Base-by-base conservation (phyloP, 176 grass and related monocot genomes). In the Tillandsia leiboldiana region DNA sequence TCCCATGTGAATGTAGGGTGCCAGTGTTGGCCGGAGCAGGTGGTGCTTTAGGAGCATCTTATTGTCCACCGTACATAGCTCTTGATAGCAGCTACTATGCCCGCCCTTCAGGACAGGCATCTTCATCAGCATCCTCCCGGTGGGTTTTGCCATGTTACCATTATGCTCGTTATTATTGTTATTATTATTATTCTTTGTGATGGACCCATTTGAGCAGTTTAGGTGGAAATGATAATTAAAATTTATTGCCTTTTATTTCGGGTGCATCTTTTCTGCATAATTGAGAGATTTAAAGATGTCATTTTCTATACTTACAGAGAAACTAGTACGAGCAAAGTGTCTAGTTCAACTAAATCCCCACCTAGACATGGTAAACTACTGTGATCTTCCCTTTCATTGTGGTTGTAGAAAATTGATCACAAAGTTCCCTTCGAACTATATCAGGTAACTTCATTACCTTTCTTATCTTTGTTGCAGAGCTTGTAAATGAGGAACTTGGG, bases 1-100 rank as follows among this genome's bases (percentile, higher is more conserved):
- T 20, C 17, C n/a, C 56, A 18, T 23, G 11, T 61, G 17, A 61
- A 61, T 18, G 7, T 61, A 99, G 89, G 89, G 79, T 99, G 65
- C 89, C 89, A 63, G 73, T 92, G 54, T 82, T 99, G 77, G 87
- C 95, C 57, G 90, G 95, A 53, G 75, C 77, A 62, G 28, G 82
- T 82, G 90, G 90, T 53, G 76, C 82, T 64, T 82, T 96, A 78
- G 88, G 92, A 67, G 78, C 78, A 78, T 82, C 86, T 5, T 96
- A 87, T 92, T 82, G 85, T 53, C 82, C 79, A 70, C 95, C 90
- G 52, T 99, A 99, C 53, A 87, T 99, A 75, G 65, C 90, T 33
- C 83, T 96, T 50, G 92, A 96, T 74, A 78, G 83, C 11, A 81
- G 82, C 48, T 90, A 90, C 75, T 99, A 93, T 83, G 79, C 81